These are phyloP conservation scores for Cadophora gregata DNA, from an alignment of 2,329 filamentous ascomycete genomes.

Conservation along the genomic window DNA sequence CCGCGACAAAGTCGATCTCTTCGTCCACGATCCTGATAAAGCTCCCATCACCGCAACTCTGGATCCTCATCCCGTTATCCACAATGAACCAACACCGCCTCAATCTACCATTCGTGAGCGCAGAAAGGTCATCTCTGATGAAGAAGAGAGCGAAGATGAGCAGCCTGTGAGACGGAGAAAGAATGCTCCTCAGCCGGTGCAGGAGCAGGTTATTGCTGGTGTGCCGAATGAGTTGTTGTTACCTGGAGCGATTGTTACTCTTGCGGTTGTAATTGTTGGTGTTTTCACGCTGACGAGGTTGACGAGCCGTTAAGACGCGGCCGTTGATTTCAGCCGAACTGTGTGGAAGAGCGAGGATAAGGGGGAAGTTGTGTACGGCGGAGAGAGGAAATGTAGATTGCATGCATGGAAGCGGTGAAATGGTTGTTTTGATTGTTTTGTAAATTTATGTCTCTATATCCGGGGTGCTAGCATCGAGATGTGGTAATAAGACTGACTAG, in stretches of 20 bases:
- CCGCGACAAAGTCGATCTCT: conserved; percentile 94
- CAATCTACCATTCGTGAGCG: conserved; percentile 59
- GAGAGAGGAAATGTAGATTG: conserved; percentile 4
- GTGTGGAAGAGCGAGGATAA: background rate
- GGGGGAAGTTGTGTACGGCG: background rate
- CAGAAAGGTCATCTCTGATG: conserved; percentile 52
- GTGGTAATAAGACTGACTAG: conserved; percentile 17
- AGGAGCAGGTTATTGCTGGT: conserved; percentile 79
- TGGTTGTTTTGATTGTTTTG: conserved; percentile 6
- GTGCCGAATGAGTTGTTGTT: conserved; percentile 94
- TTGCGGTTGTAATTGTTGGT: conserved; percentile 91
- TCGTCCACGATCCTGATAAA: conserved; percentile 91
- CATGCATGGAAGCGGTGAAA: conserved; percentile 17
- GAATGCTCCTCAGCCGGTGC: conserved; percentile 45
- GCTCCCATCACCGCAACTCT: conserved; percentile 75
- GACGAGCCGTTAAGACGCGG: conserved; percentile 50
- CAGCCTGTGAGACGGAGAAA: conserved; percentile 50
- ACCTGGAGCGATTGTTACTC: conserved; percentile 91
- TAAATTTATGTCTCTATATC: conserved; percentile 24
- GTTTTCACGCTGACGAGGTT: conserved; percentile 87
- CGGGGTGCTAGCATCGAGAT: conserved; percentile 18
- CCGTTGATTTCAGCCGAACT: background rate
- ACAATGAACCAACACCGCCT: conserved; percentile 57
- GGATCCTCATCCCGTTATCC: conserved; percentile 60
- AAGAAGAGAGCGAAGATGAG: conserved; percentile 59